Evolutionary conservation across 495 filamentous ascomycete genomes (phyloP), one percentile per base, ranked within the genome.

Genomic region (Amorphotheca resinae): DNA sequence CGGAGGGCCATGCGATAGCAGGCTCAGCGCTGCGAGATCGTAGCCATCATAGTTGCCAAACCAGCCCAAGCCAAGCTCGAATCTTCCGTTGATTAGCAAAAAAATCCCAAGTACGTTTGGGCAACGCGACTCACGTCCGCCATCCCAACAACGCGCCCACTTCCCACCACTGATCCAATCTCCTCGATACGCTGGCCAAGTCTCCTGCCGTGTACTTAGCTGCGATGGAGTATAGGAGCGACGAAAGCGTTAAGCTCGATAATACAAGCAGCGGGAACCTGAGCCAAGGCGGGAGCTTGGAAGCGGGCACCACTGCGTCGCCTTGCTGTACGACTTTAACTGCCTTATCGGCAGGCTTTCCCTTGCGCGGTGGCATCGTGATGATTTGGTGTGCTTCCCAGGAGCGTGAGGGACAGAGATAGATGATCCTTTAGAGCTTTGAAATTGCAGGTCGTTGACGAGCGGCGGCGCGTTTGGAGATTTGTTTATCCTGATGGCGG

Each of bases 61-160:
- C 86, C 84, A 93, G 23, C 72, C 76, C 14, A 84, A 49, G 17
- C 67, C 77, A 36, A 93, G 66, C 57, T 83, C 77, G 25, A 77
- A 65, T 43, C 79, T 73, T 32, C 12, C 33, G 46, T 35, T 22
- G 12, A 46, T 20, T 46, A 59, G 51, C 50, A 43, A 21, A 5
- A 5, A 11, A 16, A 9, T 4, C 38, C 41, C 38, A 36, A 14
- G n/a, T 41, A 38, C 39, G 34, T 28, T 7, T 5, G 9, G 22
- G 3, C 26, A 32, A 22, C 9, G 36, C 9, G 30, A 63, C 70
- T 54, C 49, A 74, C 70, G 65, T 61, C 62, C 70, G 79, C 80
- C 82, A 88, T 6, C 51, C 72, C 9, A 82, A 60, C 43, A 84
- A 54, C 4, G 70, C 67, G 6, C 49, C 67, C n/a, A 81, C 64